These are phyloP conservation scores for Magnusiomyces clavatus DNA, from an alignment of 1,139 yeast species.

Conservation along the genomic window DNA sequence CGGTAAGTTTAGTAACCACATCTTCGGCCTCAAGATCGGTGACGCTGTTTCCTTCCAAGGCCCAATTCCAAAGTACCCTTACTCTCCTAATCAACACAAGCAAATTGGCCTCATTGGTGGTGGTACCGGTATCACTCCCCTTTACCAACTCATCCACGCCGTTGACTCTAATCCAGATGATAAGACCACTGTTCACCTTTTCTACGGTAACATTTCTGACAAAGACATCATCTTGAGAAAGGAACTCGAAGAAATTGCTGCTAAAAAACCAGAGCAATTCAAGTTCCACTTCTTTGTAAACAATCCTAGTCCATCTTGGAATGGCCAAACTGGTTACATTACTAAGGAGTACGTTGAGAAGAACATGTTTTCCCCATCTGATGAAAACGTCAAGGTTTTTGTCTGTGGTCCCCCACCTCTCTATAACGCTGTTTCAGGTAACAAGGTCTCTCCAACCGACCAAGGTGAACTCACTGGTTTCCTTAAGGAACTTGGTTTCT, in stretches of 20 bases:
- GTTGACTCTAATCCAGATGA: slow-evolving; percentile 59
- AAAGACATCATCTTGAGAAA: slow-evolving; percentile 70
- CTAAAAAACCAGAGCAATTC: slow-evolving; percentile 66
- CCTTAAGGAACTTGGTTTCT: slow-evolving; percentile 80
- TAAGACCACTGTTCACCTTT: slow-evolving; percentile 72
- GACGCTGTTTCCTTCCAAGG: slow-evolving; percentile 92
- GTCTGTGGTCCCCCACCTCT: slow-evolving; percentile 90
- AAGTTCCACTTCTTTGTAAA: slow-evolving; percentile 75
- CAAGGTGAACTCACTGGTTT: slow-evolving; percentile 93
- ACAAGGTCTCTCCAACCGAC: slow-evolving; percentile 76
- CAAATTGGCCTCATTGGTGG: slow-evolving; percentile 85
- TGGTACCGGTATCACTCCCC: slow-evolving; percentile 94
- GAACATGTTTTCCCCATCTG: slow-evolving; percentile 43
- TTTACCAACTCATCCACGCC: slow-evolving; percentile 63
- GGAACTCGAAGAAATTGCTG: slow-evolving; percentile 62
- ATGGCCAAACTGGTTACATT: slow-evolving; percentile 58
- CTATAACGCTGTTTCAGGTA: slow-evolving; percentile 79
- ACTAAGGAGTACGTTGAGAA: slow-evolving; percentile 55
- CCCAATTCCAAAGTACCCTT: slow-evolving; percentile 86
- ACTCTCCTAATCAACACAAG: slow-evolving; percentile 80
- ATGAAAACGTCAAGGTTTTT: slow-evolving; percentile 60
- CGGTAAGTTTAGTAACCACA: slow-evolving; percentile 79
- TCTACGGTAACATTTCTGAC: slow-evolving; percentile 73
- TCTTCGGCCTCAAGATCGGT: slow-evolving; percentile 60
- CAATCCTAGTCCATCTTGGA: slow-evolving; percentile 46